Conservation (phyloP, 2,329 filamentous ascomycete genomes). For the Colletotrichum spinosum region DNA sequence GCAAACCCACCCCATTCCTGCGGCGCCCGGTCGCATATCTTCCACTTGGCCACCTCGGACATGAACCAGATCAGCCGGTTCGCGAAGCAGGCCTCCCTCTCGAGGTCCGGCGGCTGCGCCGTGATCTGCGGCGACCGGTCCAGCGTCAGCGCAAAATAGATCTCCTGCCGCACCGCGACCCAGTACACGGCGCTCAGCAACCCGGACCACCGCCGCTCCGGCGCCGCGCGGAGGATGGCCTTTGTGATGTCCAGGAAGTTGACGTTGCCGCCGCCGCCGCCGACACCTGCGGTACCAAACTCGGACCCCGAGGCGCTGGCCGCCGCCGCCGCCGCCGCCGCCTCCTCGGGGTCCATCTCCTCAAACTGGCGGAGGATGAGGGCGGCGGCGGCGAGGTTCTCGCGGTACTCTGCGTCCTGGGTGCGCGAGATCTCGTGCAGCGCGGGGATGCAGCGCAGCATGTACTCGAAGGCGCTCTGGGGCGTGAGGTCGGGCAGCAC, state of each 20-base stretch:
- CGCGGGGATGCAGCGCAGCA: conserved; percentile 53
- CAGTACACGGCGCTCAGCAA: conserved; percentile 55
- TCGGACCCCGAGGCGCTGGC: conserved; percentile 7
- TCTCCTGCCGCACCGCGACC: conserved; percentile 55
- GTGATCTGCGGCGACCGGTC: conserved; percentile 52
- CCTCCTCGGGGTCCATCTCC: conserved; percentile 54
- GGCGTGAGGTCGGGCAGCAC: conserved; percentile 48
- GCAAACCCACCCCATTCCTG: conserved; percentile 50
- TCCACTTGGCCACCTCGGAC: conserved; percentile 55
- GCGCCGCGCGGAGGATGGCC: conserved; percentile 51
- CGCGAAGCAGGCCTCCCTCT: conserved; percentile 49
- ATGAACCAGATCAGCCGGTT: conserved; percentile 56
- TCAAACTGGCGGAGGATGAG: conserved; percentile 55
- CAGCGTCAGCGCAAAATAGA: conserved; percentile 54
- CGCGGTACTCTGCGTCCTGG: conserved; percentile 51
- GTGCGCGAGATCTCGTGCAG: conserved; percentile 45
- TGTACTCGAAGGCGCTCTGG: conserved; percentile 55
- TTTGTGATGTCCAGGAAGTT: conserved; percentile 56
- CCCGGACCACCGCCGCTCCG: conserved; percentile 48
- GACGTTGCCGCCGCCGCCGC: conserved; percentile 36
- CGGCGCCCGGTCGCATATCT: conserved; percentile 50
- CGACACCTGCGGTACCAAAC: background rate
- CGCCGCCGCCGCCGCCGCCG: conserved; percentile 19
- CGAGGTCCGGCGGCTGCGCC: conserved; percentile 46
- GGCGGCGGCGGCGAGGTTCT: conserved; percentile 54